Conservation (phyloP, 73 alveolate genomes). For the Uronychia setigera region DNA sequence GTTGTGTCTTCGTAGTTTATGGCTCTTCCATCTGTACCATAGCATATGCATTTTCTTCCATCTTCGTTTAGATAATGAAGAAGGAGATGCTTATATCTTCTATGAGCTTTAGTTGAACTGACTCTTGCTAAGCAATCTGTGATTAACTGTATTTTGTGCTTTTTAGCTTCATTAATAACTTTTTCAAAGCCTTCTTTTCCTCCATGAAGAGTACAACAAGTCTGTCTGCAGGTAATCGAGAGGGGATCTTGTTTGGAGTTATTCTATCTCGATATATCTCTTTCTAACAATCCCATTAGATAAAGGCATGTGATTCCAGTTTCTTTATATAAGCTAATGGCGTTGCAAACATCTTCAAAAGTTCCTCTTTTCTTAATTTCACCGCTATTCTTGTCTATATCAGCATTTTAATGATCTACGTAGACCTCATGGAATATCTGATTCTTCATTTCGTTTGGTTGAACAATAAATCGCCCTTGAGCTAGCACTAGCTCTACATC, state of each 20-base stretch:
- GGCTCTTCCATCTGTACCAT: slow-evolving; percentile 98
- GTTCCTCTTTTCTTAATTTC: slow-evolving; percentile 85
- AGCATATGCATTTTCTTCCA: slow-evolving; percentile 87
- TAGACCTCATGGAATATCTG: slow-evolving; percentile 93
- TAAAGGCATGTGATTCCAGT: slow-evolving; percentile 90
- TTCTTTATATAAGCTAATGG: slow-evolving; percentile 71
- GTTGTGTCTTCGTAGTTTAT: slow-evolving; percentile 85
- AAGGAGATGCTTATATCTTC: slow-evolving; percentile 87
- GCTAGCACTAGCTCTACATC: slow-evolving; percentile 76
- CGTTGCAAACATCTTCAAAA: slow-evolving; percentile 79
- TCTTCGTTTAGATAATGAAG: slow-evolving; percentile 85
- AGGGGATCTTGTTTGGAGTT: slow-evolving; percentile 84
- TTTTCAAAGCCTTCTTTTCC: slow-evolving; percentile 89
- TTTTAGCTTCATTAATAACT: slow-evolving; percentile 83
- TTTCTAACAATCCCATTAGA: slow-evolving; percentile 95
- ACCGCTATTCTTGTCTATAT: slow-evolving; percentile 82
- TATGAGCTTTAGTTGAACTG: slow-evolving; percentile 84
- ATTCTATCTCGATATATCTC: slow-evolving; percentile 74
- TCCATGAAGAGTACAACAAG: slow-evolving; percentile 92
- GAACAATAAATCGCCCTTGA: slow-evolving; percentile 95
- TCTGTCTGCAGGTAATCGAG: slow-evolving; percentile 91
- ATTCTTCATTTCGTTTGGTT: slow-evolving; percentile 86
- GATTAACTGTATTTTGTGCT: slow-evolving; percentile 85
- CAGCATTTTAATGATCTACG: slow-evolving; percentile 92
- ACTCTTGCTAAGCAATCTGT: slow-evolving; percentile 95